These are phyloP conservation scores for Mycena epipterygia DNA, from an alignment of 768 basidiomycete species.

Conservation along the genomic window DNA sequence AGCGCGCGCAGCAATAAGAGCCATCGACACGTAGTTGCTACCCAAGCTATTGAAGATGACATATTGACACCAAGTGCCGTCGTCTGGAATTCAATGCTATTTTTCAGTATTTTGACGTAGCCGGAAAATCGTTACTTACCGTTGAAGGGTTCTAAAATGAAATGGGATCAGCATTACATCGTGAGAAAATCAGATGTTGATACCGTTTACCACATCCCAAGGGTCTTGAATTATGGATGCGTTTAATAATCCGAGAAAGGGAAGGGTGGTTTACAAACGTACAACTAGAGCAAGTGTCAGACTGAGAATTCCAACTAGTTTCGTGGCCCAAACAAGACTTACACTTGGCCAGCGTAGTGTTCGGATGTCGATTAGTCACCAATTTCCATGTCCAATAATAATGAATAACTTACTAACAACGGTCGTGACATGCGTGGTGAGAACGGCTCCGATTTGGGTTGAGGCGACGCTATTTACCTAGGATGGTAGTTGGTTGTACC, in stretches of 20 bases:
- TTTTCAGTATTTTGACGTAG: neutral
- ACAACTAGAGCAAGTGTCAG: constrained; percentile 40
- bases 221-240: neutral
- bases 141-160: constrained; percentile 55
- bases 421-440: constrained; percentile 62
- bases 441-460: constrained; percentile 55
- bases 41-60: constrained; percentile 59
- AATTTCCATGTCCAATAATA: neutral
- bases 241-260: neutral
- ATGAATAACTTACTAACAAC: constrained; percentile 46
- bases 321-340: constrained; percentile 22
- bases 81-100: constrained; percentile 40
- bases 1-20: constrained; percentile 57
- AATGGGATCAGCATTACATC: neutral
- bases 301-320: neutral
- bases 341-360: constrained; percentile 68
- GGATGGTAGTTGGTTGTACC: neutral
- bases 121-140: neutral
- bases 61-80: constrained; percentile 58
- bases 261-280: constrained; percentile 48
- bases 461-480: constrained; percentile 26
- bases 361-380: constrained; percentile 24
- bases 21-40: constrained; percentile 53
- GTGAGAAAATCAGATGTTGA: neutral
- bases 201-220: constrained; percentile 57